Percentiles rank a stretch among this genome's conserved stretches.
These are phyloP conservation scores for Mucor circinelloides DNA, from an alignment of 371 early-diverging fungal genomes.

Conservation along the genomic window DNA sequence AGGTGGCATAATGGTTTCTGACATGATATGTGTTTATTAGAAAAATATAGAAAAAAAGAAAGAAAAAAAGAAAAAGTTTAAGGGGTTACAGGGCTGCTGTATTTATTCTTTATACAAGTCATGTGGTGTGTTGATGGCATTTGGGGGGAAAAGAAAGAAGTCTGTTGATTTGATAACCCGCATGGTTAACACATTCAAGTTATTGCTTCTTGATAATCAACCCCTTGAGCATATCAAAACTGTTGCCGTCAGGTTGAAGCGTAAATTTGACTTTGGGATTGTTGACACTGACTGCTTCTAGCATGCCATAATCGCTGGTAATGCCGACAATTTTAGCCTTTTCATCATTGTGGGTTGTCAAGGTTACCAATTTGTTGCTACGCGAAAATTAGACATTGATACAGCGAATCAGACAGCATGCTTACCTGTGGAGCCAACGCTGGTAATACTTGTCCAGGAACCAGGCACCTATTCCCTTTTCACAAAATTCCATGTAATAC, in stretches of 20 bases:
- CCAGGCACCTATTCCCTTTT: conserved; percentile 66
- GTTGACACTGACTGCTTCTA: conserved; percentile 65
- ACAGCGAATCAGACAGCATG: not conserved
- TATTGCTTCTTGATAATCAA: conserved; percentile 73
- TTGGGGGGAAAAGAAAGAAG: too few relatives aligned
- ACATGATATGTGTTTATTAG: conserved; percentile 1
- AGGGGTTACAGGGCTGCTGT: not conserved
- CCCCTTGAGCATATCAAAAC: conserved; percentile 95
- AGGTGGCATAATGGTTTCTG: conserved; percentile 25
- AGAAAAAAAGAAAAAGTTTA: not conserved
- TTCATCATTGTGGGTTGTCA: conserved; percentile 58
- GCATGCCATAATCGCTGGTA: conserved; percentile 68
- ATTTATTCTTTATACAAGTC: not conserved
- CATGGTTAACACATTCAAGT: not conserved
- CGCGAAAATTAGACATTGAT: conserved; percentile 1
- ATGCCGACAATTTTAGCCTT: conserved; percentile 75
- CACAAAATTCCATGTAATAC: conserved; percentile 68
- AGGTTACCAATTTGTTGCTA: conserved; percentile 67
- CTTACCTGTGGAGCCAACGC: conserved; percentile 83
- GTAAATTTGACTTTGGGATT: conserved; percentile 58
- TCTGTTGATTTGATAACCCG: too few relatives aligned
- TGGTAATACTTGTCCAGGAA: conserved; percentile 74
- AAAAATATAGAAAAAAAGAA: not conserved
- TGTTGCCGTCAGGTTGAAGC: conserved; percentile 95
- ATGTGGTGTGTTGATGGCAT: too few relatives aligned